Evolutionary conservation across 1,284 basidiomycete species (phyloP).

Genomic region (Cerrena zonata): DNA sequence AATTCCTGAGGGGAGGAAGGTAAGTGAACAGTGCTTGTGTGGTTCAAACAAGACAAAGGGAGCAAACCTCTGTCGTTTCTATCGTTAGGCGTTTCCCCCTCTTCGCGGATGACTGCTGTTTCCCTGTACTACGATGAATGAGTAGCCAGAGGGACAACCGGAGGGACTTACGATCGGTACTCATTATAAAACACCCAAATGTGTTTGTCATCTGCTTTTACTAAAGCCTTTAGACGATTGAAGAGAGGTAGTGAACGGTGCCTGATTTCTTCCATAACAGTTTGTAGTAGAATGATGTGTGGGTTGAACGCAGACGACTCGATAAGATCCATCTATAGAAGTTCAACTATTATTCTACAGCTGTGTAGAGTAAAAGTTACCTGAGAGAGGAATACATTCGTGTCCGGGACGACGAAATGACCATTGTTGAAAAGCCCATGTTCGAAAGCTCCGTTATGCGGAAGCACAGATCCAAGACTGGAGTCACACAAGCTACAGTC

Average conservation of each 20-base stretch:
- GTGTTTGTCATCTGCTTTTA: constrained; percentile 74
- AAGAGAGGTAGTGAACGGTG: constrained; percentile 91
- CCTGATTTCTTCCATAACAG: constrained; percentile 91
- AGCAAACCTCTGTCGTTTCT: constrained; percentile 91
- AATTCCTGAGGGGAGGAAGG: constrained; percentile 54
- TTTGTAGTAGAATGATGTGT: constrained; percentile 88
- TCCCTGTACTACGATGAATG: constrained; percentile 32
- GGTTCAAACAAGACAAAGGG: constrained; percentile 16
- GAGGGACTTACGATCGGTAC: constrained; percentile 62
- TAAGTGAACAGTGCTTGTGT: neutral
- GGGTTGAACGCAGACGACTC: constrained; percentile 70
- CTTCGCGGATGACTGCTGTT: constrained; percentile 69
- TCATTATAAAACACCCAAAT: constrained; percentile 92
- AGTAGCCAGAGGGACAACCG: neutral
- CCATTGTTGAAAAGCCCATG: constrained; percentile 55
- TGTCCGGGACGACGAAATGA: constrained; percentile 89
- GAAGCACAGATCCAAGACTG: constrained; percentile 29
- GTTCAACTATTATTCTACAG: constrained; percentile 1
- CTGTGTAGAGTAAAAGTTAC: constrained; percentile 29
- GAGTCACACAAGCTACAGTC: constrained; percentile 61
- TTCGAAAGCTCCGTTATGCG: constrained; percentile 40
- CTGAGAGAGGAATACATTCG: constrained; percentile 92
- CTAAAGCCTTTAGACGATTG: constrained; percentile 81
- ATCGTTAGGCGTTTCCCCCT: constrained; percentile 82
- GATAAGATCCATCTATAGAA: constrained; percentile 81